phyloP scores from a whole-genome alignment of 2,329 filamentous ascomycete genomes.

The Colletotrichum plurivorum region DNA sequence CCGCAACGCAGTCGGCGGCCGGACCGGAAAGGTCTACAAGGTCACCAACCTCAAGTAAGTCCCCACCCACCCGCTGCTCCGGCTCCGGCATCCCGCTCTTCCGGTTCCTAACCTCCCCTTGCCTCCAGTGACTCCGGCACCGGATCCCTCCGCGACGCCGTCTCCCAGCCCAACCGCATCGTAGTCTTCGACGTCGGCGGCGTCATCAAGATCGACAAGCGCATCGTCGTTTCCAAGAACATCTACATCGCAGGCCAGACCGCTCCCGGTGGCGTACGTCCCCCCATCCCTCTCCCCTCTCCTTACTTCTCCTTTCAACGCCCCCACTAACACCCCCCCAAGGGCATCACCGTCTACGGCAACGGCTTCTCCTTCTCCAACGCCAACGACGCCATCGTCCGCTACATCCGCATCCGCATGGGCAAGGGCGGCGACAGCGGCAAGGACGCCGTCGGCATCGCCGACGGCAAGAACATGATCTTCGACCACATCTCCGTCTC shows the following conservation, averaged over 20 bases:
- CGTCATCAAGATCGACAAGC: slow-evolving; percentile 61
- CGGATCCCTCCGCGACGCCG: slow-evolving; percentile 65
- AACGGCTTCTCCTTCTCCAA: slow-evolving; percentile 67
- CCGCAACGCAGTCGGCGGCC: slow-evolving; percentile 60
- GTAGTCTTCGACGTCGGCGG: slow-evolving; percentile 66
- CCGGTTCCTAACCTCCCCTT: neutral
- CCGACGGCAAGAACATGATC: slow-evolving; percentile 67
- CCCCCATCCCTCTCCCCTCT: neutral
- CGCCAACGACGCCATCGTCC: slow-evolving; percentile 66
- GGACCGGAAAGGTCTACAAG: slow-evolving; percentile 61
- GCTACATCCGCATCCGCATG: slow-evolving; percentile 70
- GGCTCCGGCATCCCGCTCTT: neutral
- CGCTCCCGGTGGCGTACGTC: slow-evolving; percentile 60
- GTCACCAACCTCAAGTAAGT: slow-evolving; percentile 60
- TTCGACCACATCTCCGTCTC: slow-evolving; percentile 68
- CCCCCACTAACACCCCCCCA: neutral
- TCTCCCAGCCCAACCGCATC: slow-evolving; percentile 62
- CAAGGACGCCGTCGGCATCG: slow-evolving; percentile 68
- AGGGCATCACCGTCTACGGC: slow-evolving; percentile 66
- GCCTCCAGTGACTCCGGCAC: slow-evolving; percentile 56
- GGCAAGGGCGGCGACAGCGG: slow-evolving; percentile 64
- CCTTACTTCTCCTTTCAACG: neutral
- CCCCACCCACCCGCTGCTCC: neutral
- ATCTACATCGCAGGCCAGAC: slow-evolving; percentile 66
- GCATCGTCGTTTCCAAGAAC: slow-evolving; percentile 62